A percentile compares a stretch with the other conserved stretches of the same genome.
These are phyloP conservation scores for Micromonas pusilla DNA, from an alignment of 139 green algal species.

Conservation along the genomic window DNA sequence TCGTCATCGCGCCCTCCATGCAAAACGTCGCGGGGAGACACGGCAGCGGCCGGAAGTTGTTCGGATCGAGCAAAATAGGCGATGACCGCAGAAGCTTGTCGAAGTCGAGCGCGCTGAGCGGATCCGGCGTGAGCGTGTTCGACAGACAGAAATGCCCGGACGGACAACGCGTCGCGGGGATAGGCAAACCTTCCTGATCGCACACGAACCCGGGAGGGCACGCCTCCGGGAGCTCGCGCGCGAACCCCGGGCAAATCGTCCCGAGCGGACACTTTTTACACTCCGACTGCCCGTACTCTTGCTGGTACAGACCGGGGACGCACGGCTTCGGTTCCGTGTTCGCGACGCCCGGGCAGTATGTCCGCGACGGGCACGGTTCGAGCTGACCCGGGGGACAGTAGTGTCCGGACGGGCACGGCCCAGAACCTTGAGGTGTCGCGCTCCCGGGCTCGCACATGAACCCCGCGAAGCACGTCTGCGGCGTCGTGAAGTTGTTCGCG, in stretches of 20 bases:
- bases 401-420: conserved; percentile 19
- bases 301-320: conserved; percentile 18
- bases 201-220: conserved; percentile 24
- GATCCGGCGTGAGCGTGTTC: conserved; percentile 25
- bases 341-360: conserved; percentile 25
- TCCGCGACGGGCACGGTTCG: not conserved
- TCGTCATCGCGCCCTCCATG: conserved; percentile 13
- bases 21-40: conserved; percentile 27
- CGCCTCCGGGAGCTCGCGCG: not conserved
- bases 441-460: conserved; percentile 27
- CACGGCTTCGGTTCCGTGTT: conserved; percentile 26
- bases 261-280: conserved; percentile 24
- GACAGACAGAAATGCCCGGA: conserved; percentile 27
- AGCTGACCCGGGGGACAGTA: conserved; percentile 24
- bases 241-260: conserved; percentile 29
- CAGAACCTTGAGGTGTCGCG: conserved; percentile 17
- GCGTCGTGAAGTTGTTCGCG: conserved; percentile 26
- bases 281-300: conserved; percentile 16
- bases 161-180: conserved; percentile 14
- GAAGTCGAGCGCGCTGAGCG: conserved; percentile 12
- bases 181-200: conserved; percentile 14
- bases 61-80: conserved; percentile 6
- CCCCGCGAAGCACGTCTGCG: conserved; percentile 20
- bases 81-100: conserved; percentile 7
- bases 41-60: conserved; percentile 21